Conservation (phyloP, 768 basidiomycete species). For the Phlebiopsis gigantea region DNA sequence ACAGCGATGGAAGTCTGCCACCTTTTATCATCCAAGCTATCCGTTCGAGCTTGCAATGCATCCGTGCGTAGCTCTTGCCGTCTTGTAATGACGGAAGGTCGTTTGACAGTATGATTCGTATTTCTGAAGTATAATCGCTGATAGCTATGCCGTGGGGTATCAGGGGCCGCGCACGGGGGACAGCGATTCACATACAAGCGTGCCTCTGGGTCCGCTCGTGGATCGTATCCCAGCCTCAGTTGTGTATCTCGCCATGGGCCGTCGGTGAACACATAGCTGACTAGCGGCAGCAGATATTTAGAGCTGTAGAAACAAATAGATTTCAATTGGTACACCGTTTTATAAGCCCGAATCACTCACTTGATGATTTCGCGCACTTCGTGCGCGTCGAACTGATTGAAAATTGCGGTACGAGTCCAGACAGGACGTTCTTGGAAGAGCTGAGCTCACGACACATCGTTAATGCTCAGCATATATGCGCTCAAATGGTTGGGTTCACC, state of each 20-base stretch:
- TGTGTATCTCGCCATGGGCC: constrained; percentile 93
- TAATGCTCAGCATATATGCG: neutral
- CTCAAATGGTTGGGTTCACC: constrained; percentile 29
- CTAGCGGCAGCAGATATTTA: constrained; percentile 73
- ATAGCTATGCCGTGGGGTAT: constrained; percentile 53
- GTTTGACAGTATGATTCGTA: constrained; percentile 71
- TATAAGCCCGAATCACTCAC: constrained; percentile 42
- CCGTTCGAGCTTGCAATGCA: constrained; percentile 29
- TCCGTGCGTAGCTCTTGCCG: constrained; percentile 51
- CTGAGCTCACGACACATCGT: constrained; percentile 31
- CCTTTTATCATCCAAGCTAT: constrained; percentile 13
- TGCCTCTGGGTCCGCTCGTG: constrained; percentile 64
- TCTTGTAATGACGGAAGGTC: constrained; percentile 70
- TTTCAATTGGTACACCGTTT: neutral
- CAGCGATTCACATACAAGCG: constrained; percentile 55
- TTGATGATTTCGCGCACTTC: constrained; percentile 73
- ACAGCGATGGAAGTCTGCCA: neutral
- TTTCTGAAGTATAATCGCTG: constrained; percentile 92
- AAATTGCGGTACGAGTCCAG: constrained; percentile 84
- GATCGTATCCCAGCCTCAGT: constrained; percentile 86
- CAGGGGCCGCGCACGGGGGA: neutral
- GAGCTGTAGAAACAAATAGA: constrained; percentile 42
- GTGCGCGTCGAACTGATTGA: constrained; percentile 69
- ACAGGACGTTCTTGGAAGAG: constrained; percentile 71
- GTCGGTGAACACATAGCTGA: constrained; percentile 87